A percentile compares a stretch with the other conserved stretches of the same genome.
These are phyloP conservation scores for Penicillium sp. DNA, from an alignment of 2,329 filamentous ascomycete genomes.

Conservation along the genomic window DNA sequence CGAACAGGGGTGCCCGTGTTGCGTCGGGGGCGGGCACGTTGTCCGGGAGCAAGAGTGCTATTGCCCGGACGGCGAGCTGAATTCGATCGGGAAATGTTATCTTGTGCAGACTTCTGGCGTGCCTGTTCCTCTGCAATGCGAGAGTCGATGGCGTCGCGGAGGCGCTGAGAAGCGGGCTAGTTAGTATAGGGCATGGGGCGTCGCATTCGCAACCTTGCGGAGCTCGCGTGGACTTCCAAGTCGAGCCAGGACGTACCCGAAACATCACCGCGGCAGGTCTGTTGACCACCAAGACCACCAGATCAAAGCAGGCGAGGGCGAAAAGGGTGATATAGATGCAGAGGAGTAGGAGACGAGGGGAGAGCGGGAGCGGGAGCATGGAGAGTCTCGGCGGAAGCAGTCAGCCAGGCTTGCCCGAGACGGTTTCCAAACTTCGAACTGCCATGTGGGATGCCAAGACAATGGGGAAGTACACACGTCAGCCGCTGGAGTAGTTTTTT, in stretches of 20 bases:
- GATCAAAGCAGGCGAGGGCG: slow-evolving; percentile 13
- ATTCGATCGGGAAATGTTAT: slow-evolving; percentile 47
- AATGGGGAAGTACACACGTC: not conserved
- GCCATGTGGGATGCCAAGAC: slow-evolving; percentile 5
- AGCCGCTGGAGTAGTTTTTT: not conserved
- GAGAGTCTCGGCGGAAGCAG: slow-evolving; percentile 1
- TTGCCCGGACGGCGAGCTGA: slow-evolving; percentile 41
- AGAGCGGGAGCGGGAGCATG: slow-evolving; percentile 19
- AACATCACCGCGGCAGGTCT: slow-evolving; percentile 28
- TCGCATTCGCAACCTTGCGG: not conserved
- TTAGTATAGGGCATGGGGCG: not conserved
- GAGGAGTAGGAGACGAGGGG: slow-evolving; percentile 11
- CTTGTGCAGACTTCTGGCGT: slow-evolving; percentile 62
- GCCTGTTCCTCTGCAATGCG: slow-evolving; percentile 91
- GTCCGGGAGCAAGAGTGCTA: slow-evolving; percentile 31
- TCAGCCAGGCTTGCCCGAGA: not conserved
- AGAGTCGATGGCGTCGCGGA: slow-evolving; percentile 82
- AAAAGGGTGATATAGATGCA: slow-evolving; percentile 8
- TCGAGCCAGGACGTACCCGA: slow-evolving; percentile 18
- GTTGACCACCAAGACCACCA: slow-evolving; percentile 19
- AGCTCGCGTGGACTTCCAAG: not conserved
- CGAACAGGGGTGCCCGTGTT: slow-evolving; percentile 51
- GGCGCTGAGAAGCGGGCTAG: slow-evolving; percentile 56
- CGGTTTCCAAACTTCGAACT: not conserved
- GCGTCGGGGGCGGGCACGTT: slow-evolving; percentile 37